Conservation (phyloP, 2,329 filamentous ascomycete genomes). For the Talaromyces sp. region DNA sequence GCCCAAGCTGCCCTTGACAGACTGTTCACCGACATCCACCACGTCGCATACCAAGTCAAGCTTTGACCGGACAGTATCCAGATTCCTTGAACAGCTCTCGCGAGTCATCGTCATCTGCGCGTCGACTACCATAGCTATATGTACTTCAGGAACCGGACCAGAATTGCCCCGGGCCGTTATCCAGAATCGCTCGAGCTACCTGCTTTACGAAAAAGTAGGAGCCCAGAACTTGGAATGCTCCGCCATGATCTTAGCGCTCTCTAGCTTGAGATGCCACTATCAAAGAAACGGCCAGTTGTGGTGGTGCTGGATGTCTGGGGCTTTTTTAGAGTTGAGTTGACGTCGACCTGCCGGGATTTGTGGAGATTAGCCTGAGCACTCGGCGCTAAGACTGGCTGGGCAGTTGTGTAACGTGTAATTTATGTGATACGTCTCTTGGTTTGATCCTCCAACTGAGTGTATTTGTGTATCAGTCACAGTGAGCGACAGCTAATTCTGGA, state of each 20-base stretch:
- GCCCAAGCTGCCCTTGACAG: no score
- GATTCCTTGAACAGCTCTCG: neutral
- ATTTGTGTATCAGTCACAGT: neutral
- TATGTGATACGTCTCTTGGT: neutral
- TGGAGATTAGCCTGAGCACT: constrained; percentile 1
- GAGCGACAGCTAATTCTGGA: neutral
- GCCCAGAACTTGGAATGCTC: no score
- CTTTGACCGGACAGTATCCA: neutral
- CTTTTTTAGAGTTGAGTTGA: constrained; percentile 8
- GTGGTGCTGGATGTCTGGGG: neutral
- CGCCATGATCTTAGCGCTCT: neutral
- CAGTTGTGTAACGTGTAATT: neutral
- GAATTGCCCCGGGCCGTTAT: no score
- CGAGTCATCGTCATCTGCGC: neutral
- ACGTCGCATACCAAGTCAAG: neutral
- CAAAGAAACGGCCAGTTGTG: neutral
- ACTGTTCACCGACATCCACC: neutral
- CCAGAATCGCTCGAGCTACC: no score
- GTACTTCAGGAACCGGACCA: neutral
- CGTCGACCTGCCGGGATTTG: neutral
- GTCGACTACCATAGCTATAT: neutral
- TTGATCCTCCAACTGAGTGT: neutral
- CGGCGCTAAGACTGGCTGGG: neutral
- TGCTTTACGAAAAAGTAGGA: no score
- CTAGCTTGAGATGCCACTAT: neutral